Evolutionary conservation across 108 stramenopile genomes (phyloP), one percentile per base, ranked within the genome.

Genomic region (Cyclotella cryptica): DNA sequence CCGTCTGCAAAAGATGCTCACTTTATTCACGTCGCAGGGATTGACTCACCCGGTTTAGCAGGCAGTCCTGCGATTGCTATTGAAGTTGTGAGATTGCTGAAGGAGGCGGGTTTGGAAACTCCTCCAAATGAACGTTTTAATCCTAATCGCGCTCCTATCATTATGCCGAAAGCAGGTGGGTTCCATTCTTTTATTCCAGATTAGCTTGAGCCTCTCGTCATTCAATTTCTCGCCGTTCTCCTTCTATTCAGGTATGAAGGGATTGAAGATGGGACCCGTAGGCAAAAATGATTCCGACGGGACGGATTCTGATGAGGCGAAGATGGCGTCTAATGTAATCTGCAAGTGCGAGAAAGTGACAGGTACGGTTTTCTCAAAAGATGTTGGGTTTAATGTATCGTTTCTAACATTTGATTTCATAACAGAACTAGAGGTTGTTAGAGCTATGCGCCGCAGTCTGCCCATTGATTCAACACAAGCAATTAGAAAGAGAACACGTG

Each of bases 261-360:
- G 88, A 12, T 66, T 90, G 0, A 93, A 90, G 70, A 86, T 89
- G 78, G 88, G 90, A 1, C 87, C 90, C 0, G 71, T 87, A 0
- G 91, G 89, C 0, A 87, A 89, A 47, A 86, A 88, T 80, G 91
- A 90, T 60, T 80, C 78, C 9, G 86, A 88, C 61, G 87, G 85
- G 30, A 80, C 67, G 26, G 85, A 93, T 69, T 81, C 67, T 14
- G 78, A 77, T 0, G 73, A 86, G 70, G 71, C 41, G 0, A 70
- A 47, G 22, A 92, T 92, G 91, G 89, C 86, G 19, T 57, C 66
- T 1, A 90, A 93, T 76, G 90, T 90, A 5, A 68, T 93, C 59
- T 93, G 92, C 79, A 93, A 90, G 60, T 90, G 92, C 70, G 90
- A 93, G 71, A 89, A 89, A 71, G 92, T 93, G 18, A 93, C 90